phyloP scores from a whole-genome alignment of 371 early-diverging fungal species.

The Circinella umbellata region DNA sequence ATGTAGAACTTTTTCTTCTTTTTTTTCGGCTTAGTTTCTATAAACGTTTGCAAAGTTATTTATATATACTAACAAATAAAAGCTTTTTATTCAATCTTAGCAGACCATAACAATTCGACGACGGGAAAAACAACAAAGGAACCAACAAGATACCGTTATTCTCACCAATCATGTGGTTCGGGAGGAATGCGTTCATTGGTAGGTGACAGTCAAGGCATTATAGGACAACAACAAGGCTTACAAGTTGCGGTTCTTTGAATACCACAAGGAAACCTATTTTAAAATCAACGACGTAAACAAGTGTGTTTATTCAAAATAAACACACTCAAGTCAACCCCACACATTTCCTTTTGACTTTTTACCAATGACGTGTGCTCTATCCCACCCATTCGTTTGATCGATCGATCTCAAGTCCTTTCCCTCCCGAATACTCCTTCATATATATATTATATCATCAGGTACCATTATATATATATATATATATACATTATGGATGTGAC shows the following conservation, averaged over 20 bases:
- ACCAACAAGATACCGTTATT: too few relatives aligned
- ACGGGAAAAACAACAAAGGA: too few relatives aligned
- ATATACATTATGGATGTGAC: not conserved
- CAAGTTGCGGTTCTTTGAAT: not conserved
- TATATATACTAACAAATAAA: too few relatives aligned
- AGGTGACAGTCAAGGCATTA: not conserved
- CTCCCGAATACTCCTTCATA: too few relatives aligned
- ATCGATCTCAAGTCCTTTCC: constrained; percentile 3
- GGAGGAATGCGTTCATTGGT: not conserved
- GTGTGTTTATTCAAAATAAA: too few relatives aligned
- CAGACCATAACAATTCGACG: too few relatives aligned
- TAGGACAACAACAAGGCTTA: not conserved
- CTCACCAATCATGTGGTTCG: not conserved
- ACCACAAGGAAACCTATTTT: not conserved
- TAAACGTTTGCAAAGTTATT: too few relatives aligned
- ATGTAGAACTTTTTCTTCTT: not conserved
- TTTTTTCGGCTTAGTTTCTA: not conserved
- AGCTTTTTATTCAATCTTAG: too few relatives aligned
- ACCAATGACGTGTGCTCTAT: constrained; percentile 13
- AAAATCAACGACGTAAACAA: too few relatives aligned
- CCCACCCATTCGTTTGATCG: constrained; percentile 12
- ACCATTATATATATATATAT: too few relatives aligned
- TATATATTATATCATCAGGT: too few relatives aligned
- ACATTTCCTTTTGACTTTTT: constrained; percentile 9
- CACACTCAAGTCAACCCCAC: constrained; percentile 7